These are phyloP conservation scores for Zoysia pacifica DNA, from an alignment of 176 grass and related monocot genomes.

Conservation along the genomic window DNA sequence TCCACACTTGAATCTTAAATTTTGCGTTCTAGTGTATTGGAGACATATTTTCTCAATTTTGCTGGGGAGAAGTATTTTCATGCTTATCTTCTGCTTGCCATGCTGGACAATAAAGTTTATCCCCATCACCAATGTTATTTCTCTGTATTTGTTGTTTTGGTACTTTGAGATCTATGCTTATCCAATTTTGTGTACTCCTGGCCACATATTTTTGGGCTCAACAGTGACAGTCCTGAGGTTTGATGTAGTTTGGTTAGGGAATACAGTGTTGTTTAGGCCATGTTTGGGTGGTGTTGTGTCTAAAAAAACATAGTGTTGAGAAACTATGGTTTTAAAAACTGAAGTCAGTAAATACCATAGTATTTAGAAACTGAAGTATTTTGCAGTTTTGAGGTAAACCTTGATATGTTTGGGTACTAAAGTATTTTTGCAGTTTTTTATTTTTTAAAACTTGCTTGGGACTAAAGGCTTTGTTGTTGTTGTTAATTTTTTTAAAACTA, in stretches of 20 bases:
- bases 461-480: too few species aligned
- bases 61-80: background rate
- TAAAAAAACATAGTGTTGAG: too few species aligned
- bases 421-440: too few species aligned
- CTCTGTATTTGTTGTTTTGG: background rate
- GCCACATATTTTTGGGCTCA: slow-evolving; percentile 1
- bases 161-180: background rate
- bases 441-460: too few species aligned
- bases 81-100: background rate
- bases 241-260: background rate
- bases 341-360: too few species aligned
- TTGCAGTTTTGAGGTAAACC: too few species aligned
- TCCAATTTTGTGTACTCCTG: background rate
- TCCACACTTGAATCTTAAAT: background rate
- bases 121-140: background rate
- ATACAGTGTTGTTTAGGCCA: background rate
- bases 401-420: too few species aligned
- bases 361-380: too few species aligned
- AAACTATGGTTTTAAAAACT: too few species aligned
- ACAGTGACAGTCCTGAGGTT: background rate
- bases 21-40: background rate
- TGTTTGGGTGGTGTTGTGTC: too few species aligned
- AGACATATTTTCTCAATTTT: background rate
- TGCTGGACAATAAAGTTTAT: background rate
- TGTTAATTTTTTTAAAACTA: too few species aligned